Evolutionary conservation across 2,329 filamentous ascomycete genomes (phyloP), one percentile per base, ranked within the genome.

Genomic region (Exophiala oligosperma): DNA sequence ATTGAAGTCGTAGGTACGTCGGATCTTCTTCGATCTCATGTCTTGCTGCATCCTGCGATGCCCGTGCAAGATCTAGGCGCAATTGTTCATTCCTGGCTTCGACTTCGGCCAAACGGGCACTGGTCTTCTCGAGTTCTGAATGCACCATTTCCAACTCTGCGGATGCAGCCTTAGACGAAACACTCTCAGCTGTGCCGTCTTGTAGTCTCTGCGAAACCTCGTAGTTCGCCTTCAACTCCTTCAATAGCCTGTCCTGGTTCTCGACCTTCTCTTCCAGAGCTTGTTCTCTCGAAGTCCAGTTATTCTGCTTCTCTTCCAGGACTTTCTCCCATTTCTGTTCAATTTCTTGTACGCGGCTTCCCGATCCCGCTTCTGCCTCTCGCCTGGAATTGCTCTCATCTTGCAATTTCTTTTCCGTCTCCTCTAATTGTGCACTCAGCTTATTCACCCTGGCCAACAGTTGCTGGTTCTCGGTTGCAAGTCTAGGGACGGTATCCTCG

Each of bases 141-240:
- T 89, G 88, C 56, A 96, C 88, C 79, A 99, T 93, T 67, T 97
- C 94, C 59, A 99, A 81, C 74, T 99, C 94, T 11, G 93, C 94
- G 67, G 86, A 91, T 3, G 90, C 89, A 52, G 94, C 89, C 57
- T 87, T 84, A 32, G 82, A 84, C 26, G 82, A 81, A 28, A 79
- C 79, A 17, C 70, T 75, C 26, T 83, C 82, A 17, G 78, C 76
- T 52, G 84, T 83, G 35, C 88, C 88, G 12, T 86, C 85, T 65
- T 87, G 88, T 51, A 99, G 79, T 51, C 94, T 84, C 72, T 97
- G 92, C 47, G 91, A 94, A 54, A 99, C 94, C 74, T 99, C 94
- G 71, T 97, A 97, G 76, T 87, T 97, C 26, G 94, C 94, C 76
- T 97, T 97, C 71, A 97, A 86, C 73, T 99, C 95, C 70, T 90